Percentiles rank a stretch among this genome's conserved stretches.
Evolutionary conservation across 2,329 filamentous ascomycete species (phyloP).

Genomic region (Fusarium incarnatum): DNA sequence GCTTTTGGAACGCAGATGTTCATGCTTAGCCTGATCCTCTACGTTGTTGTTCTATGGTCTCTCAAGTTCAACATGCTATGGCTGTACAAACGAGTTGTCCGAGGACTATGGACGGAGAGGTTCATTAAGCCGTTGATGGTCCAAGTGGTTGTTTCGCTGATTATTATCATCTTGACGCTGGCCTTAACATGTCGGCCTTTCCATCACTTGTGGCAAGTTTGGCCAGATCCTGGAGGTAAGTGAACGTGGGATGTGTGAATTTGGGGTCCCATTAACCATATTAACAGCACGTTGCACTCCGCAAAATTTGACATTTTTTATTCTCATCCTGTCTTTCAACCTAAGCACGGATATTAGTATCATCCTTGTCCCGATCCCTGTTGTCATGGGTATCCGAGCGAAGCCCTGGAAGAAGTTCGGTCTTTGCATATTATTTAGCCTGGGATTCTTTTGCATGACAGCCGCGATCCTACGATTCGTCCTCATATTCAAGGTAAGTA

Average conservation of each 20-base stretch:
- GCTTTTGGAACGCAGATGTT: conserved; percentile 53
- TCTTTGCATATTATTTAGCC: conserved; percentile 49
- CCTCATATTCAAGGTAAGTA: conserved; percentile 47
- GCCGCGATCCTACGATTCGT: conserved; percentile 45
- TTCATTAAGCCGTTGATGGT: conserved; percentile 52
- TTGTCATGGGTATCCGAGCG: conserved; percentile 47
- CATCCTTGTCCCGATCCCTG: conserved; percentile 51
- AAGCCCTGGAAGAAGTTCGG: conserved; percentile 48
- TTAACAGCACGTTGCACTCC: conserved; percentile 46
- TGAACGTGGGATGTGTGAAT: not conserved
- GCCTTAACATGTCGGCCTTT: conserved; percentile 51
- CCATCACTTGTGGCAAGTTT: conserved; percentile 51
- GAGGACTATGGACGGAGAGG: conserved; percentile 51
- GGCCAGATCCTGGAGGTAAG: conserved; percentile 54
- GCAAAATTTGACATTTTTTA: conserved; percentile 49
- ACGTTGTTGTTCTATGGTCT: conserved; percentile 53
- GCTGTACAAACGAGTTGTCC: conserved; percentile 53
- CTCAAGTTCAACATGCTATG: conserved; percentile 57
- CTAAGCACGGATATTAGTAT: conserved; percentile 52
- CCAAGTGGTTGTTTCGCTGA: conserved; percentile 44
- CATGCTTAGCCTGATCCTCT: conserved; percentile 50
- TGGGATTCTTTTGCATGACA: conserved; percentile 51
- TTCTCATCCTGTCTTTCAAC: conserved; percentile 51
- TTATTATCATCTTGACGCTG: conserved; percentile 46
- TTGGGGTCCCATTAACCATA: not conserved